Base-by-base conservation (phyloP, 345 rosid genomes). In the Pistacia atlantica region DNA sequence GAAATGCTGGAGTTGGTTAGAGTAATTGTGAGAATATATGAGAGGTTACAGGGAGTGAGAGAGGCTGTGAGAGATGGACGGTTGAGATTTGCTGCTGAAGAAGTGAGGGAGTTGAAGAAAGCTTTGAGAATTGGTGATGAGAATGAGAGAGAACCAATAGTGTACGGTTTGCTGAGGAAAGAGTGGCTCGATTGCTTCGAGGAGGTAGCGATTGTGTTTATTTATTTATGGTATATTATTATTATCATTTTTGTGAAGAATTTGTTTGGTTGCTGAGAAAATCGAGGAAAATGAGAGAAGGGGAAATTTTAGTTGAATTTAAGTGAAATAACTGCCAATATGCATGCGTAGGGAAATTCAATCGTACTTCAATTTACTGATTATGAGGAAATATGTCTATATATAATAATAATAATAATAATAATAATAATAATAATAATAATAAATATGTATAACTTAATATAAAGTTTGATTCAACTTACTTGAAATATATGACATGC, bases 141-240 rank as follows among this genome's bases (percentile, higher is more conserved):
- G 74, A 90, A 85, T 69, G 91, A 78, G 13, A 86, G 84, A 10
- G 98, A 95, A 75, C 99, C 99, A 46, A 75, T 87, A 20, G 93
- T 90, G 1, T 92, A 92, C 18, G 85, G 84, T 46, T 76, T 96
- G 80, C 77, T 96, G 80, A 86, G 93, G 83, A 84, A 89, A 42
- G 91, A 89, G 77, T 96, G 97, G 99, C 75, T 80, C 20, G 89
- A 83, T 78, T 90, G 92, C 84, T 96, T 92, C 75, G 99, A 96
- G 57, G 89, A 90, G 94, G 99, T 93, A 87, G 80, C 54, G 18
- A 17, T 14, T 57, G 31, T 18, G 3, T 16, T 51, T 31, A 60
- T 38, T 45, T 56, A 12, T 18, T 57, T 2, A 13, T 6, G 0
- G 0, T 38, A 12, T 11, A 7, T 52, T 52, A 11, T 52, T 11